Evolutionary conservation across 2,329 filamentous ascomycete species (phyloP).

Genomic region (Sporothrix pallida): DNA sequence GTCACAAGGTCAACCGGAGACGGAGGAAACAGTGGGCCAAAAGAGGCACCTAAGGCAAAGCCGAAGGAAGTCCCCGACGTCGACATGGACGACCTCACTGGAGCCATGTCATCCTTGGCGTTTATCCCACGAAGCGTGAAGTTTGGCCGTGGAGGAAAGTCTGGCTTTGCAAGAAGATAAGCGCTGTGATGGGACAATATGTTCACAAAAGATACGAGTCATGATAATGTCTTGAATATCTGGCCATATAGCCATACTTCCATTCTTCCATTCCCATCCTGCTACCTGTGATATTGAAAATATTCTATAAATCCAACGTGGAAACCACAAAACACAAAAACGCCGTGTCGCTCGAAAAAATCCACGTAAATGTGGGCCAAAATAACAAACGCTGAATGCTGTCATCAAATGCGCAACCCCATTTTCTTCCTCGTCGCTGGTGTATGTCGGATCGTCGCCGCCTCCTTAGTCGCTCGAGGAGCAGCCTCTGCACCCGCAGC

Average conservation of each 20-base stretch:
- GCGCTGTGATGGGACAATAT: no score
- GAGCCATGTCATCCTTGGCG: constrained; percentile 72
- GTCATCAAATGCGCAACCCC: neutral
- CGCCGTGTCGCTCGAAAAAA: no score
- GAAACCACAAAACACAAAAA: neutral
- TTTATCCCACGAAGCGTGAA: constrained; percentile 72
- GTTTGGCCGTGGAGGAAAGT: constrained; percentile 64
- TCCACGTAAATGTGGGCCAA: no score
- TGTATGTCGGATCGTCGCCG: neutral
- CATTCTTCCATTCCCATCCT: neutral
- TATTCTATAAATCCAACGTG: neutral
- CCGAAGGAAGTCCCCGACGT: constrained; percentile 35
- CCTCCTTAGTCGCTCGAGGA: constrained; percentile 47
- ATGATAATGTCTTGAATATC: neutral
- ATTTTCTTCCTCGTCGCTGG: neutral
- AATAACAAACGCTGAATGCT: neutral
- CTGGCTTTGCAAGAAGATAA: constrained; percentile 59
- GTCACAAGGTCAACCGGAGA: no score
- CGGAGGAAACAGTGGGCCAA: neutral
- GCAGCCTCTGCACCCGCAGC: constrained; percentile 91
- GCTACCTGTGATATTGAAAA: neutral
- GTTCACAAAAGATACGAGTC: neutral
- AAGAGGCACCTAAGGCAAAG: neutral
- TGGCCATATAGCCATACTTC: neutral
- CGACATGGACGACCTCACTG: constrained; percentile 64